Base-by-base conservation (phyloP, 2,329 filamentous ascomycete species). In the Aspergillus neoniger region DNA sequence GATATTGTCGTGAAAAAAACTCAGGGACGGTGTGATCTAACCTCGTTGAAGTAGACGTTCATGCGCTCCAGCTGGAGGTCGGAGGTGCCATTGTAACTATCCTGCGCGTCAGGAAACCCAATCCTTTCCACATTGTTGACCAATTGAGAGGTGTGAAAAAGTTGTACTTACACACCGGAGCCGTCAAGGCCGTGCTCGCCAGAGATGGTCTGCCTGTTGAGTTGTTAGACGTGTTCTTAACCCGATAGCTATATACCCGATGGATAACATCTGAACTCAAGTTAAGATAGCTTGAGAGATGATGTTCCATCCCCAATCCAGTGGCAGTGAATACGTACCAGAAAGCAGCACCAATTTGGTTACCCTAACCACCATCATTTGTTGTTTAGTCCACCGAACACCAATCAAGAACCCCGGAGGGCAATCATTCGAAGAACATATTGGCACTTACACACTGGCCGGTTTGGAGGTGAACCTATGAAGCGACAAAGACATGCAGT, bases 321-420 rank as follows among this genome's bases (percentile, higher is more conserved):
- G 10, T 36, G 15, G 19, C 19, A 17, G 58, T 23, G 52, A 5
- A 55, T 57, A 84, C 87, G 72, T 82, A 91, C 90, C 95, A 99
- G 88, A 99, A 99, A 83, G 95, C 95, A 86, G 95, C 95, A 94
- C 95, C 95, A 74, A 98, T 96, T 91, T 99, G 95, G 91, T 99
- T 99, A 88, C 95, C 95, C 94, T 97, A 75, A 65, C 50, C 63
- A 58, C 66, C 69, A 73, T 69, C 63, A 70, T 67, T 51, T 61
- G 53, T 52, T 44, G 49, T 51, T 57, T 53, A 52, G 50, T 32
- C 30, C 32, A 44, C 52, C 32, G 43, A n/a, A 48, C 43, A 48
- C 64, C 39, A 44, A 47, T 59, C 52, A 53, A 30, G 39, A 12
- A 23, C 28, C 19, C 21, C 17, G 19, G 15, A 14, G 28, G 25